Evolutionary conservation across 768 basidiomycete species (phyloP), one percentile per base, ranked within the genome.

Genomic region (Boletus rubescentipes): DNA sequence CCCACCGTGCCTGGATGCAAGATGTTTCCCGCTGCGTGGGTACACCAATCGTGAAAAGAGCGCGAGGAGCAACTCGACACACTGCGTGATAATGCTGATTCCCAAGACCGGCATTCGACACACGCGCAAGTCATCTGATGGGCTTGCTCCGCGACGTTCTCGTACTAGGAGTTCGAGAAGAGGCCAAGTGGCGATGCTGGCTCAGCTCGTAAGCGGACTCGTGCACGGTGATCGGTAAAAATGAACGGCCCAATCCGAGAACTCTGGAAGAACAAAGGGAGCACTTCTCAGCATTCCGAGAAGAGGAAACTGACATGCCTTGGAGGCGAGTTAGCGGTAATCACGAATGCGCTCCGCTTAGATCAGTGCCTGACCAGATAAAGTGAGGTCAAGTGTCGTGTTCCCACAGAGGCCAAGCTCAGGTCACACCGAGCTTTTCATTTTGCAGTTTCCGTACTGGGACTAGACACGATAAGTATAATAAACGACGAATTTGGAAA

Each of bases 281-380:
- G 39, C 41, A 20, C 50, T 61, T 53, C 49, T 40, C 29, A 55
- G 29, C 51, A 32, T 54, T 49, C 42, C 57, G 21, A 53, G 55
- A 65, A 45, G 52, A 46, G 45, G 65, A 62, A 56, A 62, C 26
- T 31, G 60, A 56, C 59, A 61, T 63, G 55, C 61, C 60, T 61
- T 67, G 65, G 46, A 51, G 56, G 63, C 52, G 58, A 63, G 59
- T 26, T 49, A 58, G 67, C 53, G 53, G 59, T 65, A 55, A 59
- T 71, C 55, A 61, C 53, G 32, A 58, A 53, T 49, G 51, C 49
- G 42, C 53, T 58, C 67, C 57, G 59, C 47, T 53, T 43, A 58
- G 56, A 55, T 64, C 56, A 60, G 67, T 68, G 62, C 69, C 67
- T 69, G 64, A 58, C 53, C 44, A 55, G 60, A 62, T 69, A 64